Base-by-base conservation (phyloP, 495 filamentous ascomycete genomes). In the Lasiosphaeriaceae sp. region DNA sequence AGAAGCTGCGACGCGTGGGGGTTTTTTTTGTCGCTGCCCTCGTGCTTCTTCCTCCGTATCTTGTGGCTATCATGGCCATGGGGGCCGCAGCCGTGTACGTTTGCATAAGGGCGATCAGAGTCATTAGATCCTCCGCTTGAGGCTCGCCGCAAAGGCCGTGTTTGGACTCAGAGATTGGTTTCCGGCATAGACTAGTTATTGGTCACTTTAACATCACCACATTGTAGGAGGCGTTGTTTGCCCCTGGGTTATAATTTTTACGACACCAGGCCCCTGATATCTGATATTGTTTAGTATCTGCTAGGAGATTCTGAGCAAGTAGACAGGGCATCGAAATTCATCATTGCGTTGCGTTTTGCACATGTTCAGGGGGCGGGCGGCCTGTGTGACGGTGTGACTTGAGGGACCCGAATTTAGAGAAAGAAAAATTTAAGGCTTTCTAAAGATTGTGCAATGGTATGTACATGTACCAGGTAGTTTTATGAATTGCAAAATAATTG, bases 31-130 rank as follows among this genome's bases (percentile, higher is more conserved):
- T 61, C n/a, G 71, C 65, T 14, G 70, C 67, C 31, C 47, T 67
- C 16, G 71, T 74, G 51, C 65, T 74, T 52, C 67, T 74, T 47
- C 71, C 70, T 55, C 62, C 64, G 47, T 54, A 65, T 50, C 55
- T 73, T 22, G 47, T 73, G 47, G 61, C 46, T 37, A 11, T 67
- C 34, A 58, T 71, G 35, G 43, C 56, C 41, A 50, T 64, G 26
- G 58, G 43, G 22, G 55, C 37, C 11, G 69, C 55, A 2, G 62
- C 51, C 29, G 58, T 65, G 61, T 73, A 70, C 55, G 50, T 66
- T 55, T 59, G 57, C 58, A 58, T 64, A 49, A 47, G 54, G 56
- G 47, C 24, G 49, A 43, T 62, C 44, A 63, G 52, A 52, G 39
- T 57, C 9, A 44, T 57, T 31, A 51, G 52, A 47, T 48, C 47